Conservation (phyloP, 2,329 filamentous ascomycete genomes). For the Trichoderma simmonsii region DNA sequence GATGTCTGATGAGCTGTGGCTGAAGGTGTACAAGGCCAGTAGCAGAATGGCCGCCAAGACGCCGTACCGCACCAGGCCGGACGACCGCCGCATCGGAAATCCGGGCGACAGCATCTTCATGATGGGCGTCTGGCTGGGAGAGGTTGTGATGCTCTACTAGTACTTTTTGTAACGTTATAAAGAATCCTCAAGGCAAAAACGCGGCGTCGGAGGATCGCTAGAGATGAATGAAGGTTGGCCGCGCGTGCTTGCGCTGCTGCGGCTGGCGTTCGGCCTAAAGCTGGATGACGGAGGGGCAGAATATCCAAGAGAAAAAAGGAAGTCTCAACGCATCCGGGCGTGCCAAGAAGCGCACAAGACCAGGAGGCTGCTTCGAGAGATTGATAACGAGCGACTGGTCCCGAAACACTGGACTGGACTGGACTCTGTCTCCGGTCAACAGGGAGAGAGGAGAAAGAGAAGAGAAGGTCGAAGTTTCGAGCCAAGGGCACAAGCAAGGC, state of each 20-base stretch:
- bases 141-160: neutral
- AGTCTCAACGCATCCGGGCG: slow-evolving; percentile 2
- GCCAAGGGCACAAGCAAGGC: neutral
- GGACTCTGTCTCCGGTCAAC: neutral
- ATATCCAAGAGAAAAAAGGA: slow-evolving; percentile 1
- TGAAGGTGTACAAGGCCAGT: slow-evolving; percentile 31
- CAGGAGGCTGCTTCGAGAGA: neutral
- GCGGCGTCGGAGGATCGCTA: slow-evolving; percentile 3
- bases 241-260: slow-evolving; percentile 5
- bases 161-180: neutral
- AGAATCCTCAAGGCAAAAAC: neutral
- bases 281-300: slow-evolving; percentile 15
- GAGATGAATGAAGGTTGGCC: slow-evolving; percentile 3
- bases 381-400: slow-evolving; percentile 11
- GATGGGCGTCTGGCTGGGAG: neutral
- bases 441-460: neutral
- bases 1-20: slow-evolving; percentile 22
- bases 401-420: neutral
- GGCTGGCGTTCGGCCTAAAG: neutral
- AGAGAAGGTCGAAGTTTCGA: neutral
- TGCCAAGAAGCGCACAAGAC: neutral
- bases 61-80: slow-evolving; percentile 42
- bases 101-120: slow-evolving; percentile 38
- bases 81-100: slow-evolving; percentile 41
- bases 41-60: slow-evolving; percentile 38